A percentile compares a stretch with the other conserved stretches of the same genome.
These are phyloP conservation scores for Colletotrichum navitas DNA, from an alignment of 2,329 filamentous ascomycete genomes.

Conservation along the genomic window DNA sequence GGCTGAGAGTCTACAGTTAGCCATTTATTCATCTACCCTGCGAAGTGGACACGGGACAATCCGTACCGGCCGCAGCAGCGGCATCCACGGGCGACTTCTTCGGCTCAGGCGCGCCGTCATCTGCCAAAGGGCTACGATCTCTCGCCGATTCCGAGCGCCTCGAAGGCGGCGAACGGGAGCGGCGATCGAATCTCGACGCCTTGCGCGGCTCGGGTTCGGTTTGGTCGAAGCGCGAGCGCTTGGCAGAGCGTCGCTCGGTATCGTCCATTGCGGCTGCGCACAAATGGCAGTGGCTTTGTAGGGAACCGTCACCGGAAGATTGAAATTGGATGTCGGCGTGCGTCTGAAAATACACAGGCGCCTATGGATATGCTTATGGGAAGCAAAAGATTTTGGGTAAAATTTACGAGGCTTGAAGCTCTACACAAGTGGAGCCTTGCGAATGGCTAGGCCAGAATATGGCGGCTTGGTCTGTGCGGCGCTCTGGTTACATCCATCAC, in stretches of 20 bases:
- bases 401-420: slow-evolving; percentile 41
- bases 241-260: slow-evolving; percentile 76
- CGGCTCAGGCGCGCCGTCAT: slow-evolving; percentile 55
- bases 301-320: too few relatives aligned
- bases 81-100: slow-evolving; percentile 72
- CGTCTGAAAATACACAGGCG: slow-evolving; percentile 23
- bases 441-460: slow-evolving; percentile 14
- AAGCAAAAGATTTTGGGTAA: slow-evolving; percentile 25
- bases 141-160: slow-evolving; percentile 77
- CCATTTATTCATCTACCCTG: background rate
- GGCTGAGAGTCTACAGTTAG: slow-evolving; percentile 63
- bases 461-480: slow-evolving; percentile 35
- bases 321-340: background rate
- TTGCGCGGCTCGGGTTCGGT: slow-evolving; percentile 84
- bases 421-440: slow-evolving; percentile 36
- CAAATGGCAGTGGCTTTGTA: background rate
- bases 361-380: background rate
- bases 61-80: slow-evolving; percentile 81
- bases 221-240: slow-evolving; percentile 95
- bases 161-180: slow-evolving; percentile 84
- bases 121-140: slow-evolving; percentile 82
- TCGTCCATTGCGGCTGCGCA: slow-evolving; percentile 71
- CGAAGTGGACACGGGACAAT: background rate
- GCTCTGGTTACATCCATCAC: slow-evolving; percentile 6
- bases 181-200: slow-evolving; percentile 87